phyloP scores from a whole-genome alignment of 2,329 filamentous ascomycete species.

The Cordyceps pruinosa region DNA sequence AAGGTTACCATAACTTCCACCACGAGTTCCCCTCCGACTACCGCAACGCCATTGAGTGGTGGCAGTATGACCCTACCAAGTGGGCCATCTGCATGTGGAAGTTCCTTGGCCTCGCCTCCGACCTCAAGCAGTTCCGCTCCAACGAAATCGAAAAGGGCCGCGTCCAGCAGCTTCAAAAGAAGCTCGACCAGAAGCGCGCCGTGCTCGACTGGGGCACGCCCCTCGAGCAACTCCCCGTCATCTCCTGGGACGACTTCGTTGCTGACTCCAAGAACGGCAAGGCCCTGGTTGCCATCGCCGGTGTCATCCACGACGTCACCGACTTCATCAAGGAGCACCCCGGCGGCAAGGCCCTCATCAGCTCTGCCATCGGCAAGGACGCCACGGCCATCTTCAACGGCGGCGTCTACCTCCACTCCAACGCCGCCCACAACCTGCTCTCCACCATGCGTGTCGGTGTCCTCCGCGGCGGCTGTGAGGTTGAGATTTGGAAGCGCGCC shows the following conservation, averaged over 20 bases:
- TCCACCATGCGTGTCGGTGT: slow-evolving; percentile 85
- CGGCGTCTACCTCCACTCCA: slow-evolving; percentile 83
- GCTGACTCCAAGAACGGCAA: slow-evolving; percentile 64
- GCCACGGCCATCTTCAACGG: slow-evolving; percentile 89
- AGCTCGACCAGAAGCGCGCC: slow-evolving; percentile 79
- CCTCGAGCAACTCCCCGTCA: slow-evolving; percentile 75
- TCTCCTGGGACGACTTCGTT: slow-evolving; percentile 82
- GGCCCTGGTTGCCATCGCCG: slow-evolving; percentile 69
- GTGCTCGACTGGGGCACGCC: slow-evolving; percentile 81
- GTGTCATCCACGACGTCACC: slow-evolving; percentile 78
- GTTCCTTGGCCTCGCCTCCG: slow-evolving; percentile 74
- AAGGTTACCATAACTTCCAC: slow-evolving; percentile 94
- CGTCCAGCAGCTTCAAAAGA: slow-evolving; percentile 85
- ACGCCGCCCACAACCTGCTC: slow-evolving; percentile 81
- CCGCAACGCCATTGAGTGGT: slow-evolving; percentile 86
- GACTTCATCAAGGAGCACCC: slow-evolving; percentile 85
- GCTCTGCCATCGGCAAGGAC: slow-evolving; percentile 75
- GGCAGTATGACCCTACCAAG: slow-evolving; percentile 88
- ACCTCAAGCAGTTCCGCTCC: slow-evolving; percentile 83
- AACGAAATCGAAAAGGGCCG: slow-evolving; percentile 93
- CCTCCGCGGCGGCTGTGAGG: slow-evolving; percentile 78
- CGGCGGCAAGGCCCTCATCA: slow-evolving; percentile 84
- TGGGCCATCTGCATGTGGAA: slow-evolving; percentile 84
- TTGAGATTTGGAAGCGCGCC: slow-evolving; percentile 88
- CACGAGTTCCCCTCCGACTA: slow-evolving; percentile 92